Evolutionary conservation across 768 basidiomycete genomes (phyloP).

Genomic region (Russula brevipes): DNA sequence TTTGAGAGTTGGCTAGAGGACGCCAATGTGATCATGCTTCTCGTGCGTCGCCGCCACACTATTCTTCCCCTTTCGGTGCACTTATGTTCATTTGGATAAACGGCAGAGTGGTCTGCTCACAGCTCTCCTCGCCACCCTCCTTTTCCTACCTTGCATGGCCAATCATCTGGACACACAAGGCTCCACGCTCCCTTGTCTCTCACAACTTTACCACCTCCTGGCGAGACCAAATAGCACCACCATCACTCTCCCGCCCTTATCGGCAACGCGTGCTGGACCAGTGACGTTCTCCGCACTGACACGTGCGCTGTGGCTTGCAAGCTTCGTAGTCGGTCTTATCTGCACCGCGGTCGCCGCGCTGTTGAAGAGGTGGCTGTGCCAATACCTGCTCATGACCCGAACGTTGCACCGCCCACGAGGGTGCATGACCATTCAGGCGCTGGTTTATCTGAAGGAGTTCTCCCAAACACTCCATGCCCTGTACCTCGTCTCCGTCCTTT

Average conservation of each 20-base stretch:
- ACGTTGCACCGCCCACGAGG: not conserved
- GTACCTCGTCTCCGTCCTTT: constrained; percentile 1
- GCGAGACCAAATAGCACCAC: not conserved
- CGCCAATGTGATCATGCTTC: constrained; percentile 1
- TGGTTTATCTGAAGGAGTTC: no score
- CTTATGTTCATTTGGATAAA: not conserved
- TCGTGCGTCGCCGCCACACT: not conserved
- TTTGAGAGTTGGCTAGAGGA: not conserved
- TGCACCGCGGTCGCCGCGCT: not conserved
- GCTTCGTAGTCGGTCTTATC: constrained; percentile 3
- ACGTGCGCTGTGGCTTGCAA: constrained; percentile 2
- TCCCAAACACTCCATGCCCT: not conserved
- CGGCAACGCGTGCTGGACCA: no score
- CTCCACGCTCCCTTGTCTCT: not conserved
- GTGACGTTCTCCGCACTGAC: not conserved
- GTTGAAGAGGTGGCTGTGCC: not conserved
- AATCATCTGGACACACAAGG: not conserved
- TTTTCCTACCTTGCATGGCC: not conserved
- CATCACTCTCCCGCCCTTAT: not conserved
- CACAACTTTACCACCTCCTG: not conserved
- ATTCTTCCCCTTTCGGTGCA: not conserved
- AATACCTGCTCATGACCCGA: not conserved
- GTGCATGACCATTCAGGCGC: no score
- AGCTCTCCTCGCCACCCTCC: not conserved
- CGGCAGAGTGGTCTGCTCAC: constrained; percentile 1